A percentile compares a stretch with the other conserved stretches of the same genome.
Evolutionary conservation across 2,329 filamentous ascomycete species (phyloP).

Genomic region (Coniochaeta prunicola): DNA sequence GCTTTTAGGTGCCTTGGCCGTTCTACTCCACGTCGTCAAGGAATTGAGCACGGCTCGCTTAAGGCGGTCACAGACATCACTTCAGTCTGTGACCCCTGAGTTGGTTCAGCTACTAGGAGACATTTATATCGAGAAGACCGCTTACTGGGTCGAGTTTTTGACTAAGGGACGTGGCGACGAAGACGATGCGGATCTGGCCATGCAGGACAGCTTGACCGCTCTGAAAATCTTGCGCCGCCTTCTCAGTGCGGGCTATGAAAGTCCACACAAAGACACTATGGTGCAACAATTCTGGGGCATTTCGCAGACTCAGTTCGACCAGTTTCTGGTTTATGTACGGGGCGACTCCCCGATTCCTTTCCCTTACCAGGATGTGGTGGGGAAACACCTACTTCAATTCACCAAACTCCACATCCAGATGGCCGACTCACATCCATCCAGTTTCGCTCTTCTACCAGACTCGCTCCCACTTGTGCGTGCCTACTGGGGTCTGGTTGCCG

Average conservation of each 20-base stretch:
- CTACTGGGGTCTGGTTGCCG: conserved; percentile 78
- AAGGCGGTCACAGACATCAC: conserved; percentile 62
- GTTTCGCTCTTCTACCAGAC: conserved; percentile 75
- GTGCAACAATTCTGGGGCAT: conserved; percentile 76
- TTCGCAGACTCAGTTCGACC: conserved; percentile 69
- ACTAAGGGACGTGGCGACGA: conserved; percentile 50
- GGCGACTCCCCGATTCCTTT: conserved; percentile 46
- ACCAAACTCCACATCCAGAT: conserved; percentile 88
- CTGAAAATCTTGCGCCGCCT: conserved; percentile 77
- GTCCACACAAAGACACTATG: conserved; percentile 69
- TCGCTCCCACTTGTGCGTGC: conserved; percentile 69
- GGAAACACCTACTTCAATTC: conserved; percentile 82
- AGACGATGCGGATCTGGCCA: conserved; percentile 50
- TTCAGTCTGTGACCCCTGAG: conserved; percentile 75
- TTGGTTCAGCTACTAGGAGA: conserved; percentile 72
- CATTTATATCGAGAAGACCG: conserved; percentile 70
- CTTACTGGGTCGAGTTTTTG: conserved; percentile 59
- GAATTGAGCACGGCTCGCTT: conserved; percentile 79
- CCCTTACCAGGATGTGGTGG: conserved; percentile 55
- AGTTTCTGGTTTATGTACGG: conserved; percentile 60
- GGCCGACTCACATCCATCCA: conserved; percentile 69
- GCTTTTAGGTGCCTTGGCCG: conserved; percentile 64
- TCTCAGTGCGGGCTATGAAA: conserved; percentile 73
- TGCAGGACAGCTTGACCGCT: conserved; percentile 70
- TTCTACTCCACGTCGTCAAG: conserved; percentile 82